A percentile compares a stretch with the other conserved stretches of the same genome.
Conservation (phyloP, 2,329 filamentous ascomycete genomes). For the Pyrenophora tritici-repentis region DNA sequence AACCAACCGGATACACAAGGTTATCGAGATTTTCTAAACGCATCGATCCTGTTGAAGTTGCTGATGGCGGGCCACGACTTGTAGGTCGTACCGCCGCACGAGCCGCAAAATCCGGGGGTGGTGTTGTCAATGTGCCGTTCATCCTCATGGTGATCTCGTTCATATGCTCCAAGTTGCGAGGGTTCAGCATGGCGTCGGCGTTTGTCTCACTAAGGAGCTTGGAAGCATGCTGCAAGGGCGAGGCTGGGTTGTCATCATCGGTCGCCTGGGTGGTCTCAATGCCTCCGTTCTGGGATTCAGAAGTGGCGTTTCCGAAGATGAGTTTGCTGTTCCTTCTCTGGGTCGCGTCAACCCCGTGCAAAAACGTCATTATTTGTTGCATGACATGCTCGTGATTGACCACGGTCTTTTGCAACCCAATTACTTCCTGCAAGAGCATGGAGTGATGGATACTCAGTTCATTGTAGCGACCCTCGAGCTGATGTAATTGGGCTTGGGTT, state of each 20-base stretch:
- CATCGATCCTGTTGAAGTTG: conserved; percentile 57
- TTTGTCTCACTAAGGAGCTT: conserved; percentile 69
- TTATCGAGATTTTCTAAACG: conserved; percentile 66
- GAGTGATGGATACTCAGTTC: conserved; percentile 73
- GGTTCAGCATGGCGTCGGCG: conserved; percentile 67
- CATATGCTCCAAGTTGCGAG: conserved; percentile 68
- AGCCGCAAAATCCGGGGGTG: conserved; percentile 57
- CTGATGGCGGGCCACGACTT: conserved; percentile 53
- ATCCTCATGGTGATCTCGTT: conserved; percentile 62
- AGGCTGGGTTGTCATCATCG: conserved; percentile 67
- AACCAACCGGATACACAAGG: conserved; percentile 88
- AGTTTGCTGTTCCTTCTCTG: conserved; percentile 64
- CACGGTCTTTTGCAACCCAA: conserved; percentile 71
- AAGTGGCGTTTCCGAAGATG: conserved; percentile 43
- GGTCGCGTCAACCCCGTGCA: conserved; percentile 68
- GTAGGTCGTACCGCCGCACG: conserved; percentile 54
- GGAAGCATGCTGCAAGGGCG: conserved; percentile 69
- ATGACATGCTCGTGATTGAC: conserved; percentile 74
- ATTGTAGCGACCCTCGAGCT: conserved; percentile 81
- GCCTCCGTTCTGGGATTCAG: conserved; percentile 50
- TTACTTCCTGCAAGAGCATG: conserved; percentile 66
- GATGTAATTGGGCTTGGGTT: conserved; percentile 89
- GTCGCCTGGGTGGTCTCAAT: conserved; percentile 51
- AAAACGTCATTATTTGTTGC: conserved; percentile 71
- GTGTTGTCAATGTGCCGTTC: conserved; percentile 61